Percentiles rank a stretch among this genome's conserved stretches.
Conservation (phyloP, 345 rosid genomes). For the Citrus medica region DNA sequence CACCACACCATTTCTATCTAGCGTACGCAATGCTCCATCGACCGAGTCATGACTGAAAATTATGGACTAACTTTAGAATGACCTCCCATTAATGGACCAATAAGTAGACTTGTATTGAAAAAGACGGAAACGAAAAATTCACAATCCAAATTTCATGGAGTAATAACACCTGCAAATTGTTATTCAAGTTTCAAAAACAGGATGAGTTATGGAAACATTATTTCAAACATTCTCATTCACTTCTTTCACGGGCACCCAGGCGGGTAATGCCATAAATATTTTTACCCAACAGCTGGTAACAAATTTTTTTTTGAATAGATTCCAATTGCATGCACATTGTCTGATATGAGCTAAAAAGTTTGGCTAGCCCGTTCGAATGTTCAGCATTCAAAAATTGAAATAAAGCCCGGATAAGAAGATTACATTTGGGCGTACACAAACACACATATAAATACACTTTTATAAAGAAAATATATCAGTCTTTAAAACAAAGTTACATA, state of each 20-base stretch:
- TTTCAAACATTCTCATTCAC: slow-evolving; percentile 7
- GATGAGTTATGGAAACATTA: not conserved
- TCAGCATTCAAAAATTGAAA: slow-evolving; percentile 3
- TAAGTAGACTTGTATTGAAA: not conserved
- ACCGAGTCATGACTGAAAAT: no score
- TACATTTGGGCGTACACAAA: no score
- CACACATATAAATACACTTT: not conserved
- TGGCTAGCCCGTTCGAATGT: not conserved
- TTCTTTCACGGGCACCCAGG: slow-evolving; percentile 1
- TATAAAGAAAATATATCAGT: not conserved
- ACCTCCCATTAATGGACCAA: no score
- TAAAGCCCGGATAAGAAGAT: not conserved
- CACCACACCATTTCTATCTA: no score
- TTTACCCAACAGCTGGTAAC: not conserved
- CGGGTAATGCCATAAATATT: not conserved
- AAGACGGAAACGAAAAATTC: not conserved
- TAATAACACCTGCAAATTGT: not conserved
- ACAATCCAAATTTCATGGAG: not conserved
- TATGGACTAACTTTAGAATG: no score
- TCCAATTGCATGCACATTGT: not conserved
- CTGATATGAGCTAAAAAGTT: not conserved
- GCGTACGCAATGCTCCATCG: no score
- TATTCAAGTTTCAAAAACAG: slow-evolving; percentile 11
- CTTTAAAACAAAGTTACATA: not conserved
- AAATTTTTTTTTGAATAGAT: not conserved